A percentile compares a stretch with the other conserved stretches of the same genome.
Evolutionary conservation across 768 basidiomycete species (phyloP).

Genomic region (Strobilomyces echinocephalus): DNA sequence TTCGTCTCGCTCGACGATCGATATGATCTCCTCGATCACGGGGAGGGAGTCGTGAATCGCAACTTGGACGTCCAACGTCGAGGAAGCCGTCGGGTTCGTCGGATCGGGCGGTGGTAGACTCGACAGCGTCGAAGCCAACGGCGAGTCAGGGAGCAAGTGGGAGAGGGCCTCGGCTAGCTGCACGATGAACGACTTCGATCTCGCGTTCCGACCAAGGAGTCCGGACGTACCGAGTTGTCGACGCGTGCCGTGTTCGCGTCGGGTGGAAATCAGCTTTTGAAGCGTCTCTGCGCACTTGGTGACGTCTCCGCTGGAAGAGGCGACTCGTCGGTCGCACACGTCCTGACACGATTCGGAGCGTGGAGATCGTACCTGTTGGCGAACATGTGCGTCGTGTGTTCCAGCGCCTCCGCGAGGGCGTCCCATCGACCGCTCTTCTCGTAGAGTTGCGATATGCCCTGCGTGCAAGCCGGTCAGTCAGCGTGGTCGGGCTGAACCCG

Average conservation of each 20-base stretch:
- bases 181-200: background rate
- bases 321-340: background rate
- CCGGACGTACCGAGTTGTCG: constrained; percentile 43
- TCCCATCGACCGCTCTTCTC: constrained; percentile 61
- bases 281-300: constrained; percentile 76
- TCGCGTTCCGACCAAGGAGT: background rate
- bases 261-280: constrained; percentile 68
- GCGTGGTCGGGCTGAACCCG: constrained; percentile 9
- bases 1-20: constrained; percentile 62
- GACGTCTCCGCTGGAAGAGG: constrained; percentile 57
- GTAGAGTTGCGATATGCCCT: constrained; percentile 75
- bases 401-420: constrained; percentile 48
- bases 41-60: constrained; percentile 69
- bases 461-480: background rate
- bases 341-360: background rate
- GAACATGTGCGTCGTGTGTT: constrained; percentile 55
- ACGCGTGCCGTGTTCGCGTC: constrained; percentile 55
- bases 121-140: constrained; percentile 56
- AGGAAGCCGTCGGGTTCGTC: constrained; percentile 65
- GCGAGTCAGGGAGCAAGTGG: constrained; percentile 71
- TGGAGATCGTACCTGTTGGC: constrained; percentile 46
- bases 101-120: constrained; percentile 68
- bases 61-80: constrained; percentile 52
- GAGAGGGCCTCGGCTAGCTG: constrained; percentile 67
- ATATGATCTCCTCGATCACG: constrained; percentile 66